Evolutionary conservation across 2,329 filamentous ascomycete genomes (phyloP).

Genomic region (Paracamarosporium sp.): DNA sequence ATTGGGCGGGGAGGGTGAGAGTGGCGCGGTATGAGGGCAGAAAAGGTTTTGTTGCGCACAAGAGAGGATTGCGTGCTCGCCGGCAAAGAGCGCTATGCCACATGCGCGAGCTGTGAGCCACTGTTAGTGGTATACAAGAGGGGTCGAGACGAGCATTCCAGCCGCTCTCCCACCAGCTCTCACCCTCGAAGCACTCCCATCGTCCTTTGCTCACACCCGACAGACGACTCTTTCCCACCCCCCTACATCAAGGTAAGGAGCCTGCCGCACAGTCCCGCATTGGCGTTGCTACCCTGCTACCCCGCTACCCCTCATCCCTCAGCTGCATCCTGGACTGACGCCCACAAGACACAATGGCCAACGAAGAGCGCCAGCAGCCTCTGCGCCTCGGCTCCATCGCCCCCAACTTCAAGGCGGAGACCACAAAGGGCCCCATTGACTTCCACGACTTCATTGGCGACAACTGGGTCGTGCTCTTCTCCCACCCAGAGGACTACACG

Average conservation of each 20-base stretch:
- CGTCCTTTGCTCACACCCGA: not conserved
- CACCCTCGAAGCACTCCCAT: constrained; percentile 10
- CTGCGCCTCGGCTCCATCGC: constrained; percentile 71
- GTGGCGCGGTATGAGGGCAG: constrained; percentile 23
- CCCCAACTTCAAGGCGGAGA: constrained; percentile 73
- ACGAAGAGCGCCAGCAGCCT: constrained; percentile 40
- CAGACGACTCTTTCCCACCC: not conserved
- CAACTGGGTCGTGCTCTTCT: constrained; percentile 75
- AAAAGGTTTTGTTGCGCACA: constrained; percentile 29
- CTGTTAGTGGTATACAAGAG: constrained; percentile 29
- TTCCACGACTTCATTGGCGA: constrained; percentile 76
- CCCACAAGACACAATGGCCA: constrained; percentile 30
- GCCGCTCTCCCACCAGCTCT: constrained; percentile 6
- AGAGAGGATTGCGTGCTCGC: constrained; percentile 35
- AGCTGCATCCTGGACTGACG: constrained; percentile 29
- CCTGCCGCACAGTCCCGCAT: not conserved
- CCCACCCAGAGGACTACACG: constrained; percentile 69
- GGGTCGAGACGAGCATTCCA: constrained; percentile 20
- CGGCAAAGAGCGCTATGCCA: constrained; percentile 39
- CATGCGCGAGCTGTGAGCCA: constrained; percentile 23
- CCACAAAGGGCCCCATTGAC: constrained; percentile 70
- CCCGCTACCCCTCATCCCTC: constrained; percentile 38
- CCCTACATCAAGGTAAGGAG: not conserved
- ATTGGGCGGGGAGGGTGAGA: constrained; percentile 26
- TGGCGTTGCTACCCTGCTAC: constrained; percentile 25